Conservation (phyloP, 129 eudicot genomes). For the Kitagawia praeruptora region DNA sequence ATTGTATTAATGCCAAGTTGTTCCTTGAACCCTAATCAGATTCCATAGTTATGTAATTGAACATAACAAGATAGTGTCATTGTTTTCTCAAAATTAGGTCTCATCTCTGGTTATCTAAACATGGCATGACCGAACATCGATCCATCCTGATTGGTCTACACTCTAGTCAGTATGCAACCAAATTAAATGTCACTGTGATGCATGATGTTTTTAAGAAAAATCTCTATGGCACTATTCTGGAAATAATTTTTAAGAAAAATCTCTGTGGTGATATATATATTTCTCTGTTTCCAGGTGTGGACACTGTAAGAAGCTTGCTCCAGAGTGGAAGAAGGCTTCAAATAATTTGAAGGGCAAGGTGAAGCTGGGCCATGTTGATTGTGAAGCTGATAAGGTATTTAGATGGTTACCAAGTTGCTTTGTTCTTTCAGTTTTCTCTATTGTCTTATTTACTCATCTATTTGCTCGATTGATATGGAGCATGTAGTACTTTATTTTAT, state of each 20-base stretch:
- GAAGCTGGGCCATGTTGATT: slow-evolving; percentile 88
- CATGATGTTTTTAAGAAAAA: too few relatives aligned
- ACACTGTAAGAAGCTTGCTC: slow-evolving; percentile 97
- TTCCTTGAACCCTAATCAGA: not conserved
- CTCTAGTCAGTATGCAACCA: not conserved
- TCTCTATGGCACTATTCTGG: not conserved
- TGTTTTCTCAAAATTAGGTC: not conserved
- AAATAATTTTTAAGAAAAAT: too few relatives aligned
- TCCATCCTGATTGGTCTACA: not conserved
- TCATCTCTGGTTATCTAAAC: not conserved
- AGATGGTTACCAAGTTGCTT: not conserved
- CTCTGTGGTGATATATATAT: not conserved
- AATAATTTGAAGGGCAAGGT: slow-evolving; percentile 85
- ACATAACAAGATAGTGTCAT: not conserved
- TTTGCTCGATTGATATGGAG: not conserved
- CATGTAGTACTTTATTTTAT: not conserved
- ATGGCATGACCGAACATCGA: not conserved
- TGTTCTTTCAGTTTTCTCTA: not conserved
- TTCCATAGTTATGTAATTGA: not conserved
- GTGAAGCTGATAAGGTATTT: slow-evolving; percentile 84
- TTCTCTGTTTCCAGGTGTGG: slow-evolving; percentile 65
- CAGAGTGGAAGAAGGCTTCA: slow-evolving; percentile 99
- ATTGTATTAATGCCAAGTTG: not conserved
- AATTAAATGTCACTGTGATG: not conserved
- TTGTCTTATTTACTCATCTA: not conserved